Percentiles rank a stretch among this genome's conserved stretches.
Conservation (phyloP, 1,284 basidiomycete species). For the Testicularia cyperi region DNA sequence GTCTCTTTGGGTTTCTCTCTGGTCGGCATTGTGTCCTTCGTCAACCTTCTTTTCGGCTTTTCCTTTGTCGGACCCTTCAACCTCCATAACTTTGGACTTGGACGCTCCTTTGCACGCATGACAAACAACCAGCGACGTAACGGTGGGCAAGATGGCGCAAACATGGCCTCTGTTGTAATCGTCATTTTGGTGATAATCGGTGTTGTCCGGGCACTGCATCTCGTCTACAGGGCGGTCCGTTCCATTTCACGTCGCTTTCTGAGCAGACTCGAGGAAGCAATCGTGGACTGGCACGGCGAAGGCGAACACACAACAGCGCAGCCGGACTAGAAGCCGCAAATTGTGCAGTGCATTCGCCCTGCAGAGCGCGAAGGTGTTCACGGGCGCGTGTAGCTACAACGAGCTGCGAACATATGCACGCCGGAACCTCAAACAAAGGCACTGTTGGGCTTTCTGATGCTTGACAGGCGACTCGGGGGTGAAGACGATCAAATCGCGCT, state of each 20-base stretch:
- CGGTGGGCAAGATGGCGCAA: slow-evolving; percentile 27
- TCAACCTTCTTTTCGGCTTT: slow-evolving; percentile 37
- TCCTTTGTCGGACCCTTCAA: slow-evolving; percentile 40
- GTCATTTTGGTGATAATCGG: slow-evolving; percentile 42
- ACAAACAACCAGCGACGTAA: slow-evolving; percentile 16
- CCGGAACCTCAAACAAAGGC: no score
- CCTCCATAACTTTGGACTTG: slow-evolving; percentile 41
- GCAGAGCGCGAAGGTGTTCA: no score
- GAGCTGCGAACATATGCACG: slow-evolving; percentile 8
- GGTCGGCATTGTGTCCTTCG: slow-evolving; percentile 39
- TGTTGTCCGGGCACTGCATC: slow-evolving; percentile 26
- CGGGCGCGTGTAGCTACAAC: no score
- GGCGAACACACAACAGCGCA: slow-evolving; percentile 16
- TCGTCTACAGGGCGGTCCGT: slow-evolving; percentile 30
- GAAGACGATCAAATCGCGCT: no score
- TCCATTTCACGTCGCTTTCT: slow-evolving; percentile 16
- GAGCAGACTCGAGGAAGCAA: slow-evolving; percentile 31
- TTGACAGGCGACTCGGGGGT: no score
- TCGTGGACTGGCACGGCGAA: slow-evolving; percentile 42
- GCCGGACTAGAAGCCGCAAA: no score
- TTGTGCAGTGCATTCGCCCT: no score
- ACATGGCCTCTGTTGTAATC: slow-evolving; percentile 34
- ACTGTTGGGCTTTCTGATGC: no score
- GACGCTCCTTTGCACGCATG: slow-evolving; percentile 40
- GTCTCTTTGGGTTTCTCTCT: slow-evolving; percentile 44